Conservation (phyloP, 495 filamentous ascomycete species). For the Xylaria venustula region DNA sequence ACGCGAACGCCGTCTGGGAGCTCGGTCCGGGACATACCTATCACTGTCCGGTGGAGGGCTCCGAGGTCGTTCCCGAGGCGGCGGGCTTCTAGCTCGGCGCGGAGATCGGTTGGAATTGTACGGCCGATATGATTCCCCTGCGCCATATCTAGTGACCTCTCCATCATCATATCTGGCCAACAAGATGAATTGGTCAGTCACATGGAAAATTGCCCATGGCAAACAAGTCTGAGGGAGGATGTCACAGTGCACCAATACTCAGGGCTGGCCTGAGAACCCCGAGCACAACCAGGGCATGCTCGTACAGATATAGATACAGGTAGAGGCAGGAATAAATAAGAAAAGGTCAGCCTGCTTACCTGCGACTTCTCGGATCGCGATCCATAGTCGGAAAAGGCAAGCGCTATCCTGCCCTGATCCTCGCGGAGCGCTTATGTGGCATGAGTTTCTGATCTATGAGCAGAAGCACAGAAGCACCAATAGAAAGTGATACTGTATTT, state of each 20-base stretch:
- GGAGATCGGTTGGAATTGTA: conserved; percentile 48
- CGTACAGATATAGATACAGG: background rate
- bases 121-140: conserved; percentile 57
- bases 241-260: background rate
- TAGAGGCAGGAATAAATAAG: background rate
- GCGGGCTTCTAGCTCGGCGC: conserved; percentile 41
- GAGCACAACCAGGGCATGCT: background rate
- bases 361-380: conserved; percentile 35
- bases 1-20: conserved; percentile 33
- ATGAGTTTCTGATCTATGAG: background rate
- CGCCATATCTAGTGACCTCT: conserved; percentile 54
- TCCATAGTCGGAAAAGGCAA: conserved; percentile 18
- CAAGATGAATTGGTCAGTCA: background rate
- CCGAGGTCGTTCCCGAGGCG: conserved; percentile 35
- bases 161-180: conserved; percentile 50
- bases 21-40: conserved; percentile 32
- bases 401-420: background rate
- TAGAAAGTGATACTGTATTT: too few species aligned
- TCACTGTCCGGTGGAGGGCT: conserved; percentile 41
- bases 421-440: background rate
- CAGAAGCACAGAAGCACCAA: background rate
- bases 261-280: too few species aligned
- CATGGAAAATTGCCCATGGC: background rate
- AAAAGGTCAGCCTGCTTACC: conserved; percentile 29
- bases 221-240: background rate